Evolutionary conservation across 306 rosid species (phyloP).

Genomic region (Morella rubra): DNA sequence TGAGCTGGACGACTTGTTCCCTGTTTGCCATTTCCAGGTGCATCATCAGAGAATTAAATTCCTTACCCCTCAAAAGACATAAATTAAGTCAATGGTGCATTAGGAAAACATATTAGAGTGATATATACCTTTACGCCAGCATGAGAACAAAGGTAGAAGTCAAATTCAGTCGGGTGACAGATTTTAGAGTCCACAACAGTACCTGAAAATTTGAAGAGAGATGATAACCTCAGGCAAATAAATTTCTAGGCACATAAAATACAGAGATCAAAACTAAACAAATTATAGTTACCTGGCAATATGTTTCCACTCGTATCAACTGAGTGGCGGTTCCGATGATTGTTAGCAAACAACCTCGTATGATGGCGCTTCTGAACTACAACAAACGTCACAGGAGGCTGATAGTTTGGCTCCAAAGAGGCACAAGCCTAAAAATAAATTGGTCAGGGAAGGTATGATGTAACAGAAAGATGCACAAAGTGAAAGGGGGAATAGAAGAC

Average conservation of each 20-base stretch:
- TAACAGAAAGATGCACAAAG: background rate
- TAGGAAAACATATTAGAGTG: background rate
- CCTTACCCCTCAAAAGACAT: background rate
- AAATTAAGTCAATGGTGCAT: background rate
- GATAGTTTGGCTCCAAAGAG: constrained; percentile 87
- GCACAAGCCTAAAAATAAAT: constrained; percentile 74
- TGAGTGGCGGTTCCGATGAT: constrained; percentile 59
- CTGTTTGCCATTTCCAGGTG: constrained; percentile 38
- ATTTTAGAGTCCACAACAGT: constrained; percentile 95
- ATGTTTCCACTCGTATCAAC: constrained; percentile 91
- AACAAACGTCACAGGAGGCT: constrained; percentile 96
- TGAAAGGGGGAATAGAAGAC: background rate
- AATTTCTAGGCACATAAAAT: background rate
- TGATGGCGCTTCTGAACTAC: constrained; percentile 98
- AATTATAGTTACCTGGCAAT: constrained; percentile 63
- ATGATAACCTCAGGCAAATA: background rate
- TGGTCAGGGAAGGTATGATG: background rate
- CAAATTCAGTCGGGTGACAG: constrained; percentile 94
- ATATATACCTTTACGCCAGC: constrained; percentile 83
- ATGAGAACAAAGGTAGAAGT: constrained; percentile 89
- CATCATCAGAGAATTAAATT: background rate
- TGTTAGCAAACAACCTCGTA: constrained; percentile 84
- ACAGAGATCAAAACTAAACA: background rate
- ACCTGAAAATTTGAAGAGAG: constrained; percentile 45
- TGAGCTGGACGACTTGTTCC: constrained; percentile 99